A percentile compares a stretch with the other conserved stretches of the same genome.
These are phyloP conservation scores for Dendrobium officinale DNA, from an alignment of 106 monocot genomes.

Conservation along the genomic window DNA sequence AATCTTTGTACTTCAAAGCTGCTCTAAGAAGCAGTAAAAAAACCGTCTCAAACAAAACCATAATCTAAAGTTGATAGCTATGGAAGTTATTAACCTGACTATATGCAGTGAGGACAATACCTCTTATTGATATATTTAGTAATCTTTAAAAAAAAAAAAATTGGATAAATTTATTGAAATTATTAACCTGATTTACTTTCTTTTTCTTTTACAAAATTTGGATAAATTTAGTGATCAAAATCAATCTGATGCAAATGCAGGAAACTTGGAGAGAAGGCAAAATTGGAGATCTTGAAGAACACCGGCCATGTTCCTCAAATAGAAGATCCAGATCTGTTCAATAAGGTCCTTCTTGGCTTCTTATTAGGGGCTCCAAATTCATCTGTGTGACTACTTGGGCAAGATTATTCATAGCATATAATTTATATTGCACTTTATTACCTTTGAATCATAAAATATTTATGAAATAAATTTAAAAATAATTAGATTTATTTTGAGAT, in stretches of 20 bases:
- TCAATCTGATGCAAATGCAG: constrained; percentile 20
- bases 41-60: too few relatives aligned
- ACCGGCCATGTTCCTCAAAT: constrained; percentile 44
- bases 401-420: too few relatives aligned
- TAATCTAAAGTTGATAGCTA: too few relatives aligned
- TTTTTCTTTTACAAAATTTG: background rate
- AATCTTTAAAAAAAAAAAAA: background rate
- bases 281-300: constrained; percentile 35
- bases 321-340: constrained; percentile 39
- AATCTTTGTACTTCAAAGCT: too few relatives aligned
- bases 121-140: too few relatives aligned
- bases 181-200: background rate
- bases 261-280: constrained; percentile 43
- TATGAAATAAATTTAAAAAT: too few relatives aligned
- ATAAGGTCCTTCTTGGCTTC: constrained; percentile 36
- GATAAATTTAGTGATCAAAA: background rate
- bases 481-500: too few relatives aligned
- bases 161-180: background rate
- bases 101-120: too few relatives aligned
- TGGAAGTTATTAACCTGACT: too few relatives aligned
- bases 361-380: constrained; percentile 13
- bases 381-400: background rate
- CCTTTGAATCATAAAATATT: too few relatives aligned
- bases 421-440: too few relatives aligned
- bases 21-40: too few relatives aligned